Percentiles rank a stretch among this genome's conserved stretches.
Conservation (phyloP, 129 eudicot genomes). For the Escallonia rubra region DNA sequence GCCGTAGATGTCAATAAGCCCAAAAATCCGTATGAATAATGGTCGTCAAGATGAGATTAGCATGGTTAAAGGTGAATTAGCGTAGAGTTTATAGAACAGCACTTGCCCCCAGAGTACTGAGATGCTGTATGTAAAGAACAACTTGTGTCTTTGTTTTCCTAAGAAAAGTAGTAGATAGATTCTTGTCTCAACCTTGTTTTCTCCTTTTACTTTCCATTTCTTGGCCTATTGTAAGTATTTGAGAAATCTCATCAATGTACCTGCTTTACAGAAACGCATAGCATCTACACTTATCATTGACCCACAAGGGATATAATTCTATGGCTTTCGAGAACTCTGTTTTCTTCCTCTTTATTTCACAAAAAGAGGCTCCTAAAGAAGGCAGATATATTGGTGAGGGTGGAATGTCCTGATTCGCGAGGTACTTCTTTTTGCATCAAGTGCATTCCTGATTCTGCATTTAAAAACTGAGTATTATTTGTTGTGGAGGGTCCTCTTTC, state of each 20-base stretch:
- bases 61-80: background rate
- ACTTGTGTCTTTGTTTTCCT: slow-evolving; percentile 5
- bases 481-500: slow-evolving; percentile 20
- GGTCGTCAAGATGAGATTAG: slow-evolving; percentile 15
- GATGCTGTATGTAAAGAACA: slow-evolving; percentile 24
- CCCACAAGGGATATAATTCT: slow-evolving; percentile 26
- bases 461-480: slow-evolving; percentile 10
- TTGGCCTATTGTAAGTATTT: slow-evolving; percentile 41
- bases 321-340: slow-evolving; percentile 23
- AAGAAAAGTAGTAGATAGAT: slow-evolving; percentile 12
- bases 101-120: slow-evolving; percentile 1
- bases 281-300: slow-evolving; percentile 24
- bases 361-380: slow-evolving; percentile 18
- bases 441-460: slow-evolving; percentile 45
- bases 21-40: slow-evolving; percentile 23
- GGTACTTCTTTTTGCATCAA: slow-evolving; percentile 20
- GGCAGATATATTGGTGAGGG: slow-evolving; percentile 13
- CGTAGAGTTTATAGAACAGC: background rate
- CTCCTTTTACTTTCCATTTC: slow-evolving; percentile 6
- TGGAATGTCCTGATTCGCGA: slow-evolving; percentile 31
- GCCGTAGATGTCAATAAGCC: slow-evolving; percentile 17
- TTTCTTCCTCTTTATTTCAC: slow-evolving; percentile 6
- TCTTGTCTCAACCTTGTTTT: slow-evolving; percentile 10
- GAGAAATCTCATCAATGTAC: slow-evolving; percentile 15
- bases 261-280: slow-evolving; percentile 42